Evolutionary conservation across 352 stramenopile genomes (phyloP), one percentile per base, ranked within the genome.

Genomic region (Globisporangium middletonii): DNA sequence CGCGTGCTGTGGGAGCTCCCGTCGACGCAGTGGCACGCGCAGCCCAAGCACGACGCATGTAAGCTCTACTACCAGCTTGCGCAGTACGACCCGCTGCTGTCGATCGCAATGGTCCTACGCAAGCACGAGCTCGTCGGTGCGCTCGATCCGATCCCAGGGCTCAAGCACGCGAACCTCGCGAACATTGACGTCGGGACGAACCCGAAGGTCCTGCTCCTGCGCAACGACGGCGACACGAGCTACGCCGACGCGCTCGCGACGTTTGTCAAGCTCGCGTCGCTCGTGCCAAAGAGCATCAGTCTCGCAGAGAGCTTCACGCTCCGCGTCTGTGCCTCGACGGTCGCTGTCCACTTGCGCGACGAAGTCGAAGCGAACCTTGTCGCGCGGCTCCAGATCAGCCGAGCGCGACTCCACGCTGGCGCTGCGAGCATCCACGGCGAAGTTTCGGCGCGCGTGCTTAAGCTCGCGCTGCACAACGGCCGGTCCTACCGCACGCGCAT

Each of bases 401-500:
- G 84, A 12, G 78, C 69, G 55, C 74, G 65, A 0, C 75, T 82
- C 28, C 66, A 91, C 33, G 55, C 70, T 44, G 73, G 79, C 0
- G 82, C 80, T 0, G 56, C 59, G 2, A 73, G 60, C 19, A 73
- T 92, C 41, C 66, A 78, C 53, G 81, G 83, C 1, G 72, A 92
- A 42, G 69, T 96, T 13, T 85, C 89, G 1, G 75, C 77, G 26
- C 72, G 90, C 6, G 73, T 90, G 11, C 55, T 97, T 13, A 94
- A 92, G 62, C 50, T 97, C 19, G 84, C 83, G 6, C 70, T 96
- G 9, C 91, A 97, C 64, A 97, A 97, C 59, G 91, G 89, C 6
- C 72, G 89, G 4, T 85, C 77, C 48, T 91, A 96, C 46, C 68
- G 77, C 26, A 88, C 83, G 13, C 65, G 74, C 18, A 64, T 86